phyloP scores from a whole-genome alignment of 495 filamentous ascomycete species.

The Tuber brumale region DNA sequence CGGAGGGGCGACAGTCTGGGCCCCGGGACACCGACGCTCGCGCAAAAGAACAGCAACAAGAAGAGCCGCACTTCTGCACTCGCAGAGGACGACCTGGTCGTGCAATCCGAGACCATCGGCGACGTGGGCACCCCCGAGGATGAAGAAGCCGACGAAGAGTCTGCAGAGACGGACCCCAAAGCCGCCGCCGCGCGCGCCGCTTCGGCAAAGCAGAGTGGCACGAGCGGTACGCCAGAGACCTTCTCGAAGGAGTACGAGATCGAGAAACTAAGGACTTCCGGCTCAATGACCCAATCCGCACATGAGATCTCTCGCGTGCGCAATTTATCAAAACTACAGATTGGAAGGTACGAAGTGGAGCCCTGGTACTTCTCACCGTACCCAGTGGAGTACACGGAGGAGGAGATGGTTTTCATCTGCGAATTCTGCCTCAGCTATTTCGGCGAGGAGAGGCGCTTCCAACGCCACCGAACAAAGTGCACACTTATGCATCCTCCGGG shows the following conservation, averaged over 20 bases:
- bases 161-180: conserved; percentile 45
- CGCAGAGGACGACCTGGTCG: conserved; percentile 35
- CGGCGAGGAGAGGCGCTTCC: conserved; percentile 68
- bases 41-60: conserved; percentile 29
- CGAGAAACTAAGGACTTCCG: conserved; percentile 83
- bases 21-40: conserved; percentile 26
- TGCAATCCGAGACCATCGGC: conserved; percentile 37
- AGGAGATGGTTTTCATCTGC: conserved; percentile 88
- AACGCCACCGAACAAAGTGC: conserved; percentile 82
- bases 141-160: conserved; percentile 50
- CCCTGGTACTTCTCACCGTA: conserved; percentile 99
- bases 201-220: conserved; percentile 36
- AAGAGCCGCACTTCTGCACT: conserved; percentile 25
- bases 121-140: conserved; percentile 44
- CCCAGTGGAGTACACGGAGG: conserved; percentile 75
- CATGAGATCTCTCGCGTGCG: conserved; percentile 94
- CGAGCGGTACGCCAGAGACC: conserved; percentile 44
- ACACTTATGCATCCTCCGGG: conserved; percentile 87
- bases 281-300: conserved; percentile 97
- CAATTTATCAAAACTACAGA: conserved; percentile 85
- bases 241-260: conserved; percentile 91
- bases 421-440: conserved; percentile 95
- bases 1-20: conserved; percentile 35
- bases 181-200: conserved; percentile 31
- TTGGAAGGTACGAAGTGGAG: conserved; percentile 84